phyloP scores from a whole-genome alignment of 2,329 filamentous ascomycete genomes.

The Cryphonectria radicalis region DNA sequence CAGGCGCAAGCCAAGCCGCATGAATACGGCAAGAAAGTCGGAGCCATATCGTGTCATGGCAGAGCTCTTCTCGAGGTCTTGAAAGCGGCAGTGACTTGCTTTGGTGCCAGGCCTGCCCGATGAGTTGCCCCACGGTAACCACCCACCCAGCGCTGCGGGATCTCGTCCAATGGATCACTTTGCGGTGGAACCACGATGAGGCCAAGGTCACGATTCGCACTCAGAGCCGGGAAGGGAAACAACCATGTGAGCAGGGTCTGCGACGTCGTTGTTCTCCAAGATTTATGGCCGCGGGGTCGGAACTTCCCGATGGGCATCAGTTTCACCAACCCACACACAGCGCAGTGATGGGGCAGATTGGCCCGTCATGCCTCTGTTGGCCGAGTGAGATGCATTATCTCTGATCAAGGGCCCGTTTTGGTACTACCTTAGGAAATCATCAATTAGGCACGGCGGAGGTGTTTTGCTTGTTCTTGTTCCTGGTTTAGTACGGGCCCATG shows the following conservation, averaged over 20 bases:
- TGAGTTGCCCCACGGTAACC: background rate
- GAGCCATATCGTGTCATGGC: background rate
- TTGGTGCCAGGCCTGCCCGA: background rate
- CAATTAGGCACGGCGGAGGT: background rate
- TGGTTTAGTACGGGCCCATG: background rate
- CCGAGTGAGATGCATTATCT: background rate
- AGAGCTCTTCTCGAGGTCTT: background rate
- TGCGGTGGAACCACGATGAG: background rate
- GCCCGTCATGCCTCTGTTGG: background rate
- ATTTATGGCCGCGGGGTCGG: background rate
- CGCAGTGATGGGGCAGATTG: background rate
- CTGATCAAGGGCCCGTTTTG: background rate
- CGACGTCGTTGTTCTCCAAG: background rate
- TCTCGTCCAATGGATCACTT: background rate
- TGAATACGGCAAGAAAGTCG: background rate
- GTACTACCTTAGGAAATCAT: background rate
- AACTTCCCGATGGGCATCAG: background rate
- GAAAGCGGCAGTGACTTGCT: too few relatives aligned
- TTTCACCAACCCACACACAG: background rate
- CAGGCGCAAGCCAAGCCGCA: background rate
- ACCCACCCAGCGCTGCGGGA: background rate
- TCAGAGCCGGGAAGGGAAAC: too few relatives aligned
- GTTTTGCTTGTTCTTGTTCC: background rate
- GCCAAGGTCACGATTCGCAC: background rate
- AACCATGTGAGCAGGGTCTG: background rate